A percentile compares a stretch with the other conserved stretches of the same genome.
phyloP scores from a whole-genome alignment of 352 stramenopile genomes.

The Halophytophthora polymorphica region DNA sequence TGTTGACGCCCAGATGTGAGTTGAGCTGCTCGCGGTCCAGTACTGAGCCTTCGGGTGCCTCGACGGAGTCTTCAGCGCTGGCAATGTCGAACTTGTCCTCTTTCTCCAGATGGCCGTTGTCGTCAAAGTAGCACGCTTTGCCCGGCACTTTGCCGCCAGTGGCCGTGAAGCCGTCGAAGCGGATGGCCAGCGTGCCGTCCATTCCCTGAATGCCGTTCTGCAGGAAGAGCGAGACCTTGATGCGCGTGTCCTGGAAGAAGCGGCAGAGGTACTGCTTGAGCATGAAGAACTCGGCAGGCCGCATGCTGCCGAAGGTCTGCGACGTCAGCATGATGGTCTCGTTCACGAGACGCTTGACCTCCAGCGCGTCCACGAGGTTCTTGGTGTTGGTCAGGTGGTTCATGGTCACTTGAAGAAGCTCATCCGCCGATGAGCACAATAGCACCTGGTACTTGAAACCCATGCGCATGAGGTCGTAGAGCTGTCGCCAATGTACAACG shows the following conservation, averaged over 20 bases:
- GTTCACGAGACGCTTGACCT: slow-evolving; percentile 69
- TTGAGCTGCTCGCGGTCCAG: slow-evolving; percentile 61
- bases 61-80: slow-evolving; percentile 45
- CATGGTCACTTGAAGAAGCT: slow-evolving; percentile 88
- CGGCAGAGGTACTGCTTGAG: slow-evolving; percentile 84
- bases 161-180: slow-evolving; percentile 71
- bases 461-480: slow-evolving; percentile 95
- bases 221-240: slow-evolving; percentile 91
- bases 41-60: slow-evolving; percentile 46
- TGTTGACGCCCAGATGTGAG: slow-evolving; percentile 70
- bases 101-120: slow-evolving; percentile 53
- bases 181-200: slow-evolving; percentile 80
- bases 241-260: slow-evolving; percentile 90
- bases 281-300: slow-evolving; percentile 67
- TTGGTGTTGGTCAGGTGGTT: slow-evolving; percentile 83
- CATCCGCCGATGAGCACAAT: slow-evolving; percentile 71
- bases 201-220: slow-evolving; percentile 84
- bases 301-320: slow-evolving; percentile 68
- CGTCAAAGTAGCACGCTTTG: slow-evolving; percentile 64
- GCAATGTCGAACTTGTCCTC: slow-evolving; percentile 66
- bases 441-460: slow-evolving; percentile 93
- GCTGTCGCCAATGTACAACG: slow-evolving; percentile 19
- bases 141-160: slow-evolving; percentile 67
- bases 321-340: slow-evolving; percentile 78
- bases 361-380: slow-evolving; percentile 57